A percentile compares a stretch with the other conserved stretches of the same genome.
Conservation (phyloP, 768 basidiomycete genomes). For the Mycena pura region DNA sequence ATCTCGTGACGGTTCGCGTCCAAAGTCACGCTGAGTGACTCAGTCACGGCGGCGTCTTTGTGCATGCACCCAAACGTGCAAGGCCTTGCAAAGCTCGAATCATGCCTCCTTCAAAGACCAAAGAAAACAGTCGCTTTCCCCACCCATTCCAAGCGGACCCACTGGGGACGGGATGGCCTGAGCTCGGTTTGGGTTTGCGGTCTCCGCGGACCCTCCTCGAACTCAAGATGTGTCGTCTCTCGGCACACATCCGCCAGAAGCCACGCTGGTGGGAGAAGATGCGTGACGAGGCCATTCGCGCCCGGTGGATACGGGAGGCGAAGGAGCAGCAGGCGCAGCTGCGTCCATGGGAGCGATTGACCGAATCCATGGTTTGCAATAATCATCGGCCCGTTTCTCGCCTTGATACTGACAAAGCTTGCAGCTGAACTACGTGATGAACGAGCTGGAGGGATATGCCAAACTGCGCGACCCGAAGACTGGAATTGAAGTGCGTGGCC, state of each 20-base stretch:
- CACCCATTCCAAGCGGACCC: no score
- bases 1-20: no score
- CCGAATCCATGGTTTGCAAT: conserved; percentile 22
- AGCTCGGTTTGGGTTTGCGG: no score
- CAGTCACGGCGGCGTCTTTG: no score
- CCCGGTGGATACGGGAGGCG: conserved; percentile 23
- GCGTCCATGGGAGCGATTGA: conserved; percentile 4
- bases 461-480: conserved; percentile 19
- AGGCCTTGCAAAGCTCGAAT: no score
- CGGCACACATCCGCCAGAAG: conserved; percentile 18
- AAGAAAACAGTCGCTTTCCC: no score
- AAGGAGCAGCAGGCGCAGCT: conserved; percentile 12
- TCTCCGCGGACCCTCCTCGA: conserved; percentile 17
- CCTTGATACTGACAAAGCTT: no score
- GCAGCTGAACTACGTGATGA: conserved; percentile 27
- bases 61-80: no score
- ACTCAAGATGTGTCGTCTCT: conserved; percentile 22
- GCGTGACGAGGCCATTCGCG: conserved; percentile 11
- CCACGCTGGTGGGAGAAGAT: conserved; percentile 22
- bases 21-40: no score
- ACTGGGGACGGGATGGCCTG: no score
- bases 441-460: conserved; percentile 27
- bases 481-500: conserved; percentile 26
- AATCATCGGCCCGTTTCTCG: no score
- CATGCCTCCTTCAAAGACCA: no score